Conservation (phyloP, 2,329 filamentous ascomycete genomes). For the Orbilia brochopaga region DNA sequence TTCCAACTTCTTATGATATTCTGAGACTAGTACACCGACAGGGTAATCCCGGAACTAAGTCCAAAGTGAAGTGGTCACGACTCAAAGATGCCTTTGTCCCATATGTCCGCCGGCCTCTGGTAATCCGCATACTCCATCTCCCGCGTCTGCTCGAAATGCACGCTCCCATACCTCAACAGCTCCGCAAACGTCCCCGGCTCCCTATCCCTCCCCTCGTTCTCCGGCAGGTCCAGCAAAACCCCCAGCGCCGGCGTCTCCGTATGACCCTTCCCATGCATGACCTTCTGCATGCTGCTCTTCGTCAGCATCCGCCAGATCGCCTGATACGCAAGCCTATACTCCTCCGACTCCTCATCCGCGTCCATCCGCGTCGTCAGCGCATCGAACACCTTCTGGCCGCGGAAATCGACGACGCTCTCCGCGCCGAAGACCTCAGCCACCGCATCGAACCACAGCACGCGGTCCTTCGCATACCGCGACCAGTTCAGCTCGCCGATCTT, state of each 20-base stretch:
- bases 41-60: too few relatives aligned
- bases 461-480: conserved; percentile 56
- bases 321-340: conserved; percentile 53
- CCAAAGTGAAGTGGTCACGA: conserved; percentile 19
- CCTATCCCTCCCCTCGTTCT: conserved; percentile 56
- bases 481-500: conserved; percentile 57
- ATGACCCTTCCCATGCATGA: conserved; percentile 57
- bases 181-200: conserved; percentile 57
- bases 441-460: conserved; percentile 56
- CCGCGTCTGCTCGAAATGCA: conserved; percentile 57
- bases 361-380: conserved; percentile 52
- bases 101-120: conserved; percentile 9
- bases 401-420: conserved; percentile 51
- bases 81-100: conserved; percentile 25
- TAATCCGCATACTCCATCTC: conserved; percentile 55
- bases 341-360: conserved; percentile 50
- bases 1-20: too few relatives aligned
- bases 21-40: too few relatives aligned
- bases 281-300: conserved; percentile 57
- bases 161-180: conserved; percentile 57
- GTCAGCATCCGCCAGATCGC: conserved; percentile 56
- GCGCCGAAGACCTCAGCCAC: conserved; percentile 54
- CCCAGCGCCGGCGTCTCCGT: conserved; percentile 55
- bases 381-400: conserved; percentile 52
- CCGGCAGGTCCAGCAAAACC: conserved; percentile 55